Percentiles rank a stretch among this genome's conserved stretches.
Evolutionary conservation across 441 rosid species (phyloP).

Genomic region (Erysimum pusillum): DNA sequence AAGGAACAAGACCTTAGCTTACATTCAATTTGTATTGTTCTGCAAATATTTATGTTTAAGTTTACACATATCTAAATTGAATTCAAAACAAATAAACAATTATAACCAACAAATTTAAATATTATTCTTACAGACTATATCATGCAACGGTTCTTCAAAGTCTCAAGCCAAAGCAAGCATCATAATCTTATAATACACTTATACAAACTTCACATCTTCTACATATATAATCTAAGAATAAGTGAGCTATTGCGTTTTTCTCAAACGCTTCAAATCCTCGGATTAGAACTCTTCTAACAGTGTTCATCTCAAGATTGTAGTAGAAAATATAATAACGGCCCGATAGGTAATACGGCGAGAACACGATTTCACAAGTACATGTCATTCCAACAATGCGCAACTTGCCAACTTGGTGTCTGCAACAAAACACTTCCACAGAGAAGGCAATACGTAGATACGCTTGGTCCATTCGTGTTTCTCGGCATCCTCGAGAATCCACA

Average conservation of each 20-base stretch:
- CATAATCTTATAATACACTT: background rate
- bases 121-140: no score
- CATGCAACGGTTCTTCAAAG: background rate
- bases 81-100: no score
- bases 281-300: background rate
- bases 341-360: background rate
- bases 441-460: background rate
- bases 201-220: background rate
- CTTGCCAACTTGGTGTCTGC: background rate
- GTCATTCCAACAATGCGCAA: slow-evolving; percentile 11
- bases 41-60: no score
- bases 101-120: no score
- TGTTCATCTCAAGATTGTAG: slow-evolving; percentile 19
- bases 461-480: background rate
- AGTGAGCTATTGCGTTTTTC: background rate
- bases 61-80: no score
- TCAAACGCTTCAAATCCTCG: background rate
- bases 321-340: background rate
- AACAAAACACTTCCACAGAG: background rate
- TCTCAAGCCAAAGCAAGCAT: background rate
- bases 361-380: slow-evolving; percentile 3
- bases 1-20: no score
- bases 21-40: no score
- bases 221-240: background rate
- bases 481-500: background rate